Evolutionary conservation across 495 filamentous ascomycete genomes (phyloP), one percentile per base, ranked within the genome.

Genomic region (Stereocaulon alpinum): DNA sequence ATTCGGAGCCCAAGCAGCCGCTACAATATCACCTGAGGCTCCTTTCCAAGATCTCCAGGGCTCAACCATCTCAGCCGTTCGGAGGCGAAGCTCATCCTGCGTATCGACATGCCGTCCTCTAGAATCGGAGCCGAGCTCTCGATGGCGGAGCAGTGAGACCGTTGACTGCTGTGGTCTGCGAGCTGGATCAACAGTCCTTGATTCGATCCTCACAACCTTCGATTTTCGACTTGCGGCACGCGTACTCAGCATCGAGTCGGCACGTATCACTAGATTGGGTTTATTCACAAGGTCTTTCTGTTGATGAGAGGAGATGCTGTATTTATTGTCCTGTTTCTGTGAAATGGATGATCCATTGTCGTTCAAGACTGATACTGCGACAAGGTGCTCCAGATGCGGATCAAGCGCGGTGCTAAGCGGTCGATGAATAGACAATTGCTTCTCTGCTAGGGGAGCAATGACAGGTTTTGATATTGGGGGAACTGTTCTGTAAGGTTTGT

Each of bases 1-100:
- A 67, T 79, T 70, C 15, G 76, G 72, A 24, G 72, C 75, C 79
- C 79, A 82, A 9, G 73, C 72, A 43, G 77, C 63, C 30, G 69
- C 66, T 24, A 75, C 67, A 14, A 81, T 68, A 64, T 82, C 79
- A 24, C 75, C 73, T 0, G 79, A 82, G 0, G 77, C 75, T 4
- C 78, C 79, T 65, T 74, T 78, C 76, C 76, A 82, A 5, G 64
- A 61, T 56, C 70, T 73, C 66, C 67, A 74, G 3, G 58, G 64
- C 49, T 60, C 70, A 17, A 80, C 60, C 7, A 67, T 60, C 9
- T 68, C 68, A 12, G 58, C 60, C 18, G 67, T 49, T 14, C 60
- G 44, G 12, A 61, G 32, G 7, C 56, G 59, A 24, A 76, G 54
- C 14, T 61, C 62, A 5, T 53, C 59, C 1, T 66, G 47, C 11